A percentile compares a stretch with the other conserved stretches of the same genome.
Evolutionary conservation across 306 rosid genomes (phyloP).

Genomic region (Abrus pulchellus): DNA sequence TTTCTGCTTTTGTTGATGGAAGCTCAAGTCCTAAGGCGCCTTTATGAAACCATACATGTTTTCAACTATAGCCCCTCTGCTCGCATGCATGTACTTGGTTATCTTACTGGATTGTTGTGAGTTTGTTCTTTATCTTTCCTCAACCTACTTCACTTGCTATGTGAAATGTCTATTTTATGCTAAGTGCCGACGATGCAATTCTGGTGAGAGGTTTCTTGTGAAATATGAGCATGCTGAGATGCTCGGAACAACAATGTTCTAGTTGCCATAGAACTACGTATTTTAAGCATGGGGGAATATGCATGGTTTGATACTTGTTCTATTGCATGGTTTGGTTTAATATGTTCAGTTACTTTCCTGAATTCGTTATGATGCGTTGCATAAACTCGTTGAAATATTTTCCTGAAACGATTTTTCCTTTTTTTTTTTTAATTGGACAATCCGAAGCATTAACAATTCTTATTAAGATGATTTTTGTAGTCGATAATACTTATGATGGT

Average conservation of each 20-base stretch:
- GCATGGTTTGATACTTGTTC: constrained; percentile 21
- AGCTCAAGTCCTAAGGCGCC: constrained; percentile 76
- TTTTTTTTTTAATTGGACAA: background rate
- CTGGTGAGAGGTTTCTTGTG: constrained; percentile 21
- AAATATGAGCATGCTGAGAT: background rate
- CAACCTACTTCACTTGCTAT: constrained; percentile 33
- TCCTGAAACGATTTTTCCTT: constrained; percentile 10
- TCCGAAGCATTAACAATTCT: constrained; percentile 17
- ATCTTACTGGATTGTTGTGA: constrained; percentile 87
- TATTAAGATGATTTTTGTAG: constrained; percentile 2
- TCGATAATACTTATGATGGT: background rate
- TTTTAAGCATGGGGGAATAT: background rate
- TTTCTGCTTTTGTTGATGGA: constrained; percentile 86
- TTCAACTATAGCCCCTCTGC: constrained; percentile 84
- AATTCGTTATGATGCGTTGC: background rate
- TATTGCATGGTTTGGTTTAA: constrained; percentile 14
- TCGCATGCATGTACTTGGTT: constrained; percentile 86
- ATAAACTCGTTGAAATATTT: background rate
- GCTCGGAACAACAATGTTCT: constrained; percentile 7
- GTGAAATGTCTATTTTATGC: background rate
- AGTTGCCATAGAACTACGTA: constrained; percentile 6
- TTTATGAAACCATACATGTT: constrained; percentile 70
- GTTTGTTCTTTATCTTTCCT: constrained; percentile 49
- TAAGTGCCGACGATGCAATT: constrained; percentile 6
- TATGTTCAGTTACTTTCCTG: background rate